Base-by-base conservation (phyloP, 2,329 filamentous ascomycete species). In the Aspergillaceae sp. region DNA sequence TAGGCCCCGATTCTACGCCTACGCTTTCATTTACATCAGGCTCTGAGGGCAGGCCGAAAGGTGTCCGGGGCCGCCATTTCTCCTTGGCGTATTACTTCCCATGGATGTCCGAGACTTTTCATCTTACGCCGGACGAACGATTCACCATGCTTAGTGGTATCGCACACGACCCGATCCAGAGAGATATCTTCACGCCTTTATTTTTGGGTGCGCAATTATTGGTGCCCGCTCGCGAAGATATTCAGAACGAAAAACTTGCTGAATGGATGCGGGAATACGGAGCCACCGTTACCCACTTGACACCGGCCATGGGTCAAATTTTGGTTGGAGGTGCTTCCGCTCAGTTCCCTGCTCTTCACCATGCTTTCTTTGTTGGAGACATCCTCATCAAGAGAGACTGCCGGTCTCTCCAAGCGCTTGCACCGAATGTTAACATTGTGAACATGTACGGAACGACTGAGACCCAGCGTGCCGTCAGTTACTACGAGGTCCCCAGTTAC, bases 261-360 rank as follows among this genome's bases (percentile, higher is more conserved):
- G 88, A 94, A 60, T 98, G 92, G 92, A 87, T 96, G 77, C 74
- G 76, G 44, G 79, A 84, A 44, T 79, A 86, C 60, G 71, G 77
- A 46, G 80, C 86, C 2, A 94, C 83, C 10, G 86, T 89, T 19
- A 88, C 85, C 8, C 92, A 97, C 67, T 71, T 97, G 35, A 98
- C 92, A 1, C 92, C 92, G 7, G 92, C 92, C 47, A 96, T 97
- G 90, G 90, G 90, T 46, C 87, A 96, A 57, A 92, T 97, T 50
- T 72, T 97, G 2, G 83, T 91, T n/a, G 90, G 89, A 38, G 87
- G 86, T 54, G 86, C 88, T 27, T 83, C 73, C 3, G 82, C 87
- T 0, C 68, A 86, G 54, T 94, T 96, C 59, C 84, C 87, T 1
- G 74, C 77, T 8, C 74, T 97, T n/a, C 76, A 84, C 48, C 75